Percentiles rank a stretch among this genome's conserved stretches.
Evolutionary conservation across 345 rosid genomes (phyloP).

Genomic region (Gossypium mustelinum): DNA sequence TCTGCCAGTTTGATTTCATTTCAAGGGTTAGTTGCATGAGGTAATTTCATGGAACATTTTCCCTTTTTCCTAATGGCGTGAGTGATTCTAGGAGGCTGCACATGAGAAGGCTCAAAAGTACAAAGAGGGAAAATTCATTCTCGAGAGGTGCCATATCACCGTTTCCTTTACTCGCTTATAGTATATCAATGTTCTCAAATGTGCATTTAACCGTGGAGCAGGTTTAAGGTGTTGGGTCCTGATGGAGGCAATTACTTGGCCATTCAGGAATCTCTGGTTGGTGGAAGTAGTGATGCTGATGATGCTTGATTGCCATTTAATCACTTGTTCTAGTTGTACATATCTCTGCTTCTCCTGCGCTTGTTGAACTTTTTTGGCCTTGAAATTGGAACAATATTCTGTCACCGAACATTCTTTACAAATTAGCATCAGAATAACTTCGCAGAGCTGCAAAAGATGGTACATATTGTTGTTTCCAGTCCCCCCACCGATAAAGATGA

Average conservation of each 20-base stretch:
- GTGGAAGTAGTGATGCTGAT: constrained; percentile 49
- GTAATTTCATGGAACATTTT: constrained; percentile 24
- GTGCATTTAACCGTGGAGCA: constrained; percentile 25
- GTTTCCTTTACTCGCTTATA: not conserved
- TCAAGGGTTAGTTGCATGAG: constrained; percentile 8
- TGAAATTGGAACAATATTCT: not conserved
- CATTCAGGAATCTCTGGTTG: constrained; percentile 41
- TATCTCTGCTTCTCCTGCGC: constrained; percentile 7
- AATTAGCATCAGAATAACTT: not conserved
- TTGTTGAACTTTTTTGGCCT: constrained; percentile 6
- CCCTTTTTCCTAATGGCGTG: not conserved
- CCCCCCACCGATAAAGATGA: not conserved
- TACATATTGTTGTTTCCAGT: not conserved
- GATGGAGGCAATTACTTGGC: constrained; percentile 34
- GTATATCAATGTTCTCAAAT: constrained; percentile 20
- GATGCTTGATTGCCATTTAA: constrained; percentile 27
- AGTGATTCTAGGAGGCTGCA: constrained; percentile 46
- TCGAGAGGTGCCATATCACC: constrained; percentile 50
- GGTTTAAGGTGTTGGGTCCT: constrained; percentile 66
- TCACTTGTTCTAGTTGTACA: constrained; percentile 19
- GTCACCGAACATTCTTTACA: not conserved
- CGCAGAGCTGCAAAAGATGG: not conserved
- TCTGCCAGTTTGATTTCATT: not conserved
- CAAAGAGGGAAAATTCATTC: constrained; percentile 77
- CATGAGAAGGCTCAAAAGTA: constrained; percentile 56